Base-by-base conservation (phyloP, 1,139 yeast species). In the Suhomyces bribrorum region DNA sequence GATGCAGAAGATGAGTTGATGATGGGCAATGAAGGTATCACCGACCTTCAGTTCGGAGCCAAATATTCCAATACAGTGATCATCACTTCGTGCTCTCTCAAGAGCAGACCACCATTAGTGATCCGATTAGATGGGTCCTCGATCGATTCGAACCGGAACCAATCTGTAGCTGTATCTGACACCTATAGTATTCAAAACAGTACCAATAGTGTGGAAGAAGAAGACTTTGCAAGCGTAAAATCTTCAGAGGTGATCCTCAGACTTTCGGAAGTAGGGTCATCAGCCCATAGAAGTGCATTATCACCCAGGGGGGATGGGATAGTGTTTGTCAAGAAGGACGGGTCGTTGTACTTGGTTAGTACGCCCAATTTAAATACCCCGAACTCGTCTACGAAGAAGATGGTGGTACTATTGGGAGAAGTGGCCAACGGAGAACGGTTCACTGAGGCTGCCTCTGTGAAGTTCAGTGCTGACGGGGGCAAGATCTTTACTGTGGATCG, bases 261-360 rank as follows among this genome's bases (percentile, higher is more conserved):
- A 45, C 64, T 89, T 8, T 85, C 84, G 38, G 95, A 89, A 52
- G 77, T 88, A n/a, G 97, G 97, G 0, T 77, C 86, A 1, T 69
- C 79, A 7, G 84, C 88, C 39, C 95, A 89, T 58, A 69, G 73
- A 35, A 77, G 84, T 37, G 82, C 84, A 6, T 71, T 86, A 1
- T 86, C 95, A 9, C 96, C 97, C 1, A 69, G 96, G 15, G 90
- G 92, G 14, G 95, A 88, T 56, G 84, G 95, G 0, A 72, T 88
- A 23, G 95, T 90, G 1, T 83, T 86, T 49, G 62, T 88, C 25
- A 92, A 85, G 56, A 78, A 86, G 46, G 81, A 80, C 38, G 97
- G 97, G 0, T 68, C 78, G 4, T 81, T 88, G 0, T 86, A 77
- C 50, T 70, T 89, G 35, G 79, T 87, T 57, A 72, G 82, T 9